Base-by-base conservation (phyloP, 306 rosid genomes). In the Castanospermum australe region DNA sequence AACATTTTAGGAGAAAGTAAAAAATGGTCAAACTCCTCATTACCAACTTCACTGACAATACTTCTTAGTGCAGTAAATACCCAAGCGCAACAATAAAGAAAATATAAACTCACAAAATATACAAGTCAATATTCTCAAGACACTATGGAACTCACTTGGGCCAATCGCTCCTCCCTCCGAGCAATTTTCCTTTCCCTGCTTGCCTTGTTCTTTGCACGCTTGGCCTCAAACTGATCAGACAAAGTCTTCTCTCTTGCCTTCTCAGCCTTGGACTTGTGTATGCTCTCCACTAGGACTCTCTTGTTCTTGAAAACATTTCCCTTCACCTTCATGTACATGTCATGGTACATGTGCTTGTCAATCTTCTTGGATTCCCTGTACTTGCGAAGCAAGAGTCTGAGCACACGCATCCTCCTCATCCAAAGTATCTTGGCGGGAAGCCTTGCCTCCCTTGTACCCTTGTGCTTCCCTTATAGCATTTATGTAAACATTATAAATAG, bases 331-430 rank as follows among this genome's bases (percentile, higher is more conserved):
- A 94, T 89, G 84, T 94, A 94, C 99, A 92, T 94, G 82, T 92
- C 97, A 86, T 94, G 99, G 84, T 92, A 94, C 99, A 94, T 94
- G 79, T 94, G 99, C 85, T 88, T 92, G 82, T 94, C 97, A 63
- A 94, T 94, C 88, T 94, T 94, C 88, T 92, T 94, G 0, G 97
- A 66, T 41, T 94, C 98, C 30, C 99, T 60, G 68, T 94, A 94
- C 97, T 94, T 94, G 83, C 99, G 98, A 22, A 94, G 98, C 89
- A 94, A 65, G 51, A 97, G 86, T 86, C 98, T 92, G 68, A 94
- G 94, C 5, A 95, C 99, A 18, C 98, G 95, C 99, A 95, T 85
- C 70, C 99, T 91, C 86, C 99, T 87, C 99, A 95, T 95, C 99
- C 99, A 92, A 5, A 95, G 92, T 55, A 95, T 73, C 54, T 95